phyloP scores from a whole-genome alignment of 805 yeast genomes.

The Candida pseudofarinosa region DNA sequence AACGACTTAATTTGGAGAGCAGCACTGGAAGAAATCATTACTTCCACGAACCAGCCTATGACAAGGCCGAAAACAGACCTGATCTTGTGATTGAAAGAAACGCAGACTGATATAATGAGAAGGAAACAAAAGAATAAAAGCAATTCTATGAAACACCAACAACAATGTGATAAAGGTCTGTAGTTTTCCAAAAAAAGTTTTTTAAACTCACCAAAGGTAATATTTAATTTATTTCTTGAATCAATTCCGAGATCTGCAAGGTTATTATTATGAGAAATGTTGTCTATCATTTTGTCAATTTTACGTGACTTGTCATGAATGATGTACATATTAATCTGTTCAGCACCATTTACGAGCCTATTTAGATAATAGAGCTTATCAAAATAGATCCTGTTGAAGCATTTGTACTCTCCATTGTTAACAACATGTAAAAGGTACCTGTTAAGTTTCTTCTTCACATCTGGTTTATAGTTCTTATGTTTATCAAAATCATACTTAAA shows the following conservation, averaged over 20 bases:
- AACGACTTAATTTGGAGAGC: slow-evolving; percentile 21
- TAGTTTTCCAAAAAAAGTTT: slow-evolving; percentile 1
- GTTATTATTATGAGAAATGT: not conserved
- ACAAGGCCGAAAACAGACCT: slow-evolving; percentile 33
- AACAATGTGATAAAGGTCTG: not conserved
- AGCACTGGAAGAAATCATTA: slow-evolving; percentile 22
- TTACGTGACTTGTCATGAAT: slow-evolving; percentile 10
- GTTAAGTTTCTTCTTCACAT: slow-evolving; percentile 3
- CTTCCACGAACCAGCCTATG: slow-evolving; percentile 32
- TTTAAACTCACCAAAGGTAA: not conserved
- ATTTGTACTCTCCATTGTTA: slow-evolving; percentile 22
- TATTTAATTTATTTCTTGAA: not conserved
- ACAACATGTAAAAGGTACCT: slow-evolving; percentile 15
- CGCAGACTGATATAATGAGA: slow-evolving; percentile 17
- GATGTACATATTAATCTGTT: slow-evolving; percentile 18
- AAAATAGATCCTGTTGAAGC: slow-evolving; percentile 21
- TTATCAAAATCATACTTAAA: not conserved
- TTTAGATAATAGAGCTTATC: slow-evolving; percentile 21
- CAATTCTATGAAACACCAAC: not conserved
- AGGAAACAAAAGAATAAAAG: slow-evolving; percentile 13
- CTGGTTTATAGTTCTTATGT: too few relatives aligned
- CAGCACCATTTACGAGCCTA: slow-evolving; percentile 26
- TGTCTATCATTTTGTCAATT: not conserved
- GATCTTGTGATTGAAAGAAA: slow-evolving; percentile 32
- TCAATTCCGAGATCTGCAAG: not conserved